These are phyloP conservation scores for Polyplosphaeria fusca DNA, from an alignment of 495 filamentous ascomycete genomes.

Conservation along the genomic window DNA sequence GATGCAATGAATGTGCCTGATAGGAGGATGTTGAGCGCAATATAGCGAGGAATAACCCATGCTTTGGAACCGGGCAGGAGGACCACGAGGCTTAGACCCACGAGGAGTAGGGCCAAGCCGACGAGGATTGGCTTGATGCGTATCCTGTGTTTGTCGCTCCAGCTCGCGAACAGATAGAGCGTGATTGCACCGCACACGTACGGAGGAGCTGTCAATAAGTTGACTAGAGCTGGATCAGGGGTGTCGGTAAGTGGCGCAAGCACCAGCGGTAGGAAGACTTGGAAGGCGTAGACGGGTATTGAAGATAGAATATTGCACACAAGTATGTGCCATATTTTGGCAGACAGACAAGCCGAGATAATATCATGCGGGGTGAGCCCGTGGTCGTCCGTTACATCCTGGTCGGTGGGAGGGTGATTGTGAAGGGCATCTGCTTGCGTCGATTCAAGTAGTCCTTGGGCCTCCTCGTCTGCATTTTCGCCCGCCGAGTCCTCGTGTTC, in stretches of 20 bases:
- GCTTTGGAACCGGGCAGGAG: conserved; percentile 35
- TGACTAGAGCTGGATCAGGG: conserved; percentile 45
- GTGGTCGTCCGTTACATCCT: conserved; percentile 38
- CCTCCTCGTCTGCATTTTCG: conserved; percentile 27
- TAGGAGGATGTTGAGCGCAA: conserved; percentile 53
- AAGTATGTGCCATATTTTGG: conserved; percentile 53
- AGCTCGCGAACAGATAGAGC: conserved; percentile 49
- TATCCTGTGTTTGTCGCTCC: conserved; percentile 45
- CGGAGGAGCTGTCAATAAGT: conserved; percentile 57
- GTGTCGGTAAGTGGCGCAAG: conserved; percentile 31
- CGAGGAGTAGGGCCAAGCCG: conserved; percentile 47
- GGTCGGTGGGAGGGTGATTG: not conserved
- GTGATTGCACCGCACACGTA: conserved; percentile 50
- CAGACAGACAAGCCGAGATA: conserved; percentile 48
- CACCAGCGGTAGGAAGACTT: conserved; percentile 57
- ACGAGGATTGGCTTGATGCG: conserved; percentile 52
- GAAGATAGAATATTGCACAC: conserved; percentile 54
- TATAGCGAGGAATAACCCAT: conserved; percentile 44
- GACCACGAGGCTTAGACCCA: conserved; percentile 47
- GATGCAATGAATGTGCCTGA: conserved; percentile 53
- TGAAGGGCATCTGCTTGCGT: not conserved
- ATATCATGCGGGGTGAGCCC: conserved; percentile 48
- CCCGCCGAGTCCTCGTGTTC: not conserved
- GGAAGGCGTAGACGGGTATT: conserved; percentile 53
- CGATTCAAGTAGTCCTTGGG: conserved; percentile 24